phyloP scores from a whole-genome alignment of 1,139 yeast genomes.

The Pichia sp. region DNA sequence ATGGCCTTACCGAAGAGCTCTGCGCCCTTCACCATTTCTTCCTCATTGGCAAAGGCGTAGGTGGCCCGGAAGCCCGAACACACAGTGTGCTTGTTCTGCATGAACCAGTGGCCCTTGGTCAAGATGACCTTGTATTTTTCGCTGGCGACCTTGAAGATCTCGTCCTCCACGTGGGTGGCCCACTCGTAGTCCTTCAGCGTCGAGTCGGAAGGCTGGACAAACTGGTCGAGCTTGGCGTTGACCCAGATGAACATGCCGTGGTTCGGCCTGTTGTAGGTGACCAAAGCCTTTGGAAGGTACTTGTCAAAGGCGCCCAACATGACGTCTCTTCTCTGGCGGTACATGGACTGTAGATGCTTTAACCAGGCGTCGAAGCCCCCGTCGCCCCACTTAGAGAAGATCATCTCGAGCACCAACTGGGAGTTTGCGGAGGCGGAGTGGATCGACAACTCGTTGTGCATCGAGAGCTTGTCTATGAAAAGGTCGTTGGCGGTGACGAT shows the following conservation, averaged over 20 bases:
- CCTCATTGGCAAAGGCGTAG: conserved; percentile 53
- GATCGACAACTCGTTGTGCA: conserved; percentile 49
- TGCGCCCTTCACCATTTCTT: conserved; percentile 38
- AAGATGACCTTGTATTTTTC: conserved; percentile 43
- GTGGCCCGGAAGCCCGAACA: conserved; percentile 55
- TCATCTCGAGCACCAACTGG: conserved; percentile 33
- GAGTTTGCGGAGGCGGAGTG: conserved; percentile 53
- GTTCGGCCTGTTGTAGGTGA: conserved; percentile 45
- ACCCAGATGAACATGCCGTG: conserved; percentile 59
- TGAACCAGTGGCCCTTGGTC: conserved; percentile 58
- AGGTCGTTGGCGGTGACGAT: conserved; percentile 69
- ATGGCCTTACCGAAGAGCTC: conserved; percentile 28
- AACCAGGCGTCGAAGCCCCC: conserved; percentile 77
- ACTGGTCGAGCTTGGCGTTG: conserved; percentile 44
- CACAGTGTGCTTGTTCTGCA: conserved; percentile 36
- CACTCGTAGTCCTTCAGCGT: conserved; percentile 35
- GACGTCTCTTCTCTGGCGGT: conserved; percentile 64
- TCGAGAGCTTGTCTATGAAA: conserved; percentile 45
- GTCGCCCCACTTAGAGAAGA: conserved; percentile 60
- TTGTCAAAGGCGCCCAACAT: conserved; percentile 42
- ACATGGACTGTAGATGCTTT: conserved; percentile 65
- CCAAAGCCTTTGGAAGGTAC: conserved; percentile 42
- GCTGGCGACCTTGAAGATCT: conserved; percentile 42
- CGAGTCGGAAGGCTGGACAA: conserved; percentile 38
- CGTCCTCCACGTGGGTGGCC: conserved; percentile 41